Evolutionary conservation across 2,329 filamentous ascomycete species (phyloP).

Genomic region (Cryphonectria nitschkei): DNA sequence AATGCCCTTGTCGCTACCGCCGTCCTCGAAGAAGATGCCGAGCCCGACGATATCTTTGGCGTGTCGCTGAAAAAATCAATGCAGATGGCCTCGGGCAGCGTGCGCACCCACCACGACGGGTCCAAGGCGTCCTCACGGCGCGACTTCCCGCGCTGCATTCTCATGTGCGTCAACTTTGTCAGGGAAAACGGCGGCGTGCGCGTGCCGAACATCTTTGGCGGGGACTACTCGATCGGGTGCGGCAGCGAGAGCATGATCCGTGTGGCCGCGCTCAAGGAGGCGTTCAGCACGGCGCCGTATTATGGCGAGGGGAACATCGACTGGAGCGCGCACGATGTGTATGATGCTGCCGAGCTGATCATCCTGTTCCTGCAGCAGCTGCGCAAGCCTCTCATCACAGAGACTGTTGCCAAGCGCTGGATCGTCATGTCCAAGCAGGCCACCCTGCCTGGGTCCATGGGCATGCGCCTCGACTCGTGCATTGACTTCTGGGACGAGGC

Average conservation of each 20-base stretch:
- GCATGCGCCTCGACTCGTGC: conserved; percentile 44
- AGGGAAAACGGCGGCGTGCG: conserved; percentile 39
- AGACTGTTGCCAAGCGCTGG: conserved; percentile 45
- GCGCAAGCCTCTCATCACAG: conserved; percentile 44
- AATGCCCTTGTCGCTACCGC: conserved; percentile 31
- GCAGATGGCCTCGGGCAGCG: conserved; percentile 43
- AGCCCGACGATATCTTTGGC: conserved; percentile 43
- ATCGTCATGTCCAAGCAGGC: conserved; percentile 46
- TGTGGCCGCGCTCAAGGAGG: conserved; percentile 42
- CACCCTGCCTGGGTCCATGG: conserved; percentile 39
- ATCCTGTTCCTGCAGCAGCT: conserved; percentile 45
- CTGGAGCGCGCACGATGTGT: conserved; percentile 42
- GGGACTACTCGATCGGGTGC: conserved; percentile 31
- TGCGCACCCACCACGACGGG: conserved; percentile 44
- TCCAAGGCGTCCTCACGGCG: conserved; percentile 41
- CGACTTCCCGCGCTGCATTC: conserved; percentile 47
- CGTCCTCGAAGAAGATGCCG: conserved; percentile 30
- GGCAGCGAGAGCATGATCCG: conserved; percentile 37
- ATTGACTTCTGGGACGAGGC: conserved; percentile 54
- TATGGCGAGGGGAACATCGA: conserved; percentile 44
- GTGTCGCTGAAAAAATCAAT: conserved; percentile 46
- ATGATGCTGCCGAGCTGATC: conserved; percentile 48
- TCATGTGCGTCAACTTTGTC: conserved; percentile 45
- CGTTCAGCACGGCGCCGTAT: conserved; percentile 41
- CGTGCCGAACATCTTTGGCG: conserved; percentile 45